Evolutionary conservation across 768 basidiomycete genomes (phyloP).

Genomic region (Kwoniella sp.): DNA sequence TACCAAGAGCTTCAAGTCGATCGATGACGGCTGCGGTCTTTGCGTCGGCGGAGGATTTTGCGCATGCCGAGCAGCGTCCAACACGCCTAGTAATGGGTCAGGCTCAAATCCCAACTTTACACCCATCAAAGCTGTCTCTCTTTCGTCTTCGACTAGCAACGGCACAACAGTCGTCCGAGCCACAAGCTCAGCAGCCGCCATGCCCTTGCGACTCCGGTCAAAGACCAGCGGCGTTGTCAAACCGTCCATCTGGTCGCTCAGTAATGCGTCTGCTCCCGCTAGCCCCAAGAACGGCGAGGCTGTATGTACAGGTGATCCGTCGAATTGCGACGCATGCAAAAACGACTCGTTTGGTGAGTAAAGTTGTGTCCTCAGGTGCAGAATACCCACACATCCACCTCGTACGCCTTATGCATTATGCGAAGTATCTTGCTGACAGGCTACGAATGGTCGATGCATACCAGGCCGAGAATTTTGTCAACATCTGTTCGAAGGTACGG

Average conservation of each 20-base stretch:
- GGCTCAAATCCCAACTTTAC: constrained; percentile 13
- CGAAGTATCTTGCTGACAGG: no score
- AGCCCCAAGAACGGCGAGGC: constrained; percentile 25
- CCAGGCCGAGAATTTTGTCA: constrained; percentile 51
- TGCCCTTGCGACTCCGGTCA: constrained; percentile 29
- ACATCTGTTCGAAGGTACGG: constrained; percentile 32
- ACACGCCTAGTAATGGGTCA: constrained; percentile 10
- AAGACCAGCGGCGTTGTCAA: constrained; percentile 21
- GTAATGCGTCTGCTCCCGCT: neutral
- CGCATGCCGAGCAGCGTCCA: constrained; percentile 32
- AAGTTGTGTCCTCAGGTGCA: neutral
- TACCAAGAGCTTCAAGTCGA: constrained; percentile 26
- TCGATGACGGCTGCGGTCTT: constrained; percentile 39
- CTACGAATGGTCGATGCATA: neutral
- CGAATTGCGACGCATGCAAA: constrained; percentile 48
- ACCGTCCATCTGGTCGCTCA: constrained; percentile 35
- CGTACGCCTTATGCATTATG: neutral
- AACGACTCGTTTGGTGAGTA: constrained; percentile 47
- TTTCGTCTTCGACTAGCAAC: neutral
- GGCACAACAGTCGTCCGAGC: constrained; percentile 3
- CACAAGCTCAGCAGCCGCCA: constrained; percentile 22
- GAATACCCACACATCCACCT: neutral
- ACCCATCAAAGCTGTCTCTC: neutral
- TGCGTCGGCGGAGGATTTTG: constrained; percentile 44
- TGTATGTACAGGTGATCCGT: constrained; percentile 50